Percentiles rank a stretch among this genome's conserved stretches.
phyloP scores from a whole-genome alignment of 2,329 filamentous ascomycete genomes.

The Microdochium paspali region DNA sequence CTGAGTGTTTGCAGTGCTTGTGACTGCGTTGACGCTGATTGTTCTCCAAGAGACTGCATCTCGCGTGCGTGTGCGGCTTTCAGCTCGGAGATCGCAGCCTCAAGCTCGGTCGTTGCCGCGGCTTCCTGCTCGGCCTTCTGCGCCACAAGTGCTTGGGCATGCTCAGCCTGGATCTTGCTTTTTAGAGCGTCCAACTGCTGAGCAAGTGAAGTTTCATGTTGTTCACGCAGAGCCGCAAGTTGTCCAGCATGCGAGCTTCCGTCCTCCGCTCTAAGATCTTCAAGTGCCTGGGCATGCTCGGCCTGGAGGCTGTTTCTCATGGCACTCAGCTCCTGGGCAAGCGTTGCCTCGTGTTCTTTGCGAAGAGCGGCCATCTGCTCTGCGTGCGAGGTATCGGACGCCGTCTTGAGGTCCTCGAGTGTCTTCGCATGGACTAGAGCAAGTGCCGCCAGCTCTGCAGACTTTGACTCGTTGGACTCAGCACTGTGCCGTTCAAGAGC shows the following conservation, averaged over 20 bases:
- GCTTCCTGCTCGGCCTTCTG: conserved; percentile 8
- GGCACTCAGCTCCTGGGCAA: conserved; percentile 7
- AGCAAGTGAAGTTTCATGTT: conserved; percentile 9
- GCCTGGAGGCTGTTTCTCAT: conserved; percentile 6
- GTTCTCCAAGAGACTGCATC: neutral
- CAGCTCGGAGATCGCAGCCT: neutral
- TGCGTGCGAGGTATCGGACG: neutral
- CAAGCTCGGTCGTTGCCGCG: neutral
- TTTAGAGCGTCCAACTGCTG: conserved; percentile 3
- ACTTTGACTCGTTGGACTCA: conserved; percentile 7
- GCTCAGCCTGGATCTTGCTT: conserved; percentile 8
- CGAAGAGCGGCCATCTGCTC: conserved; percentile 10
- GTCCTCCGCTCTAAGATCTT: neutral
- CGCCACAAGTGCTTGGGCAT: conserved; percentile 6
- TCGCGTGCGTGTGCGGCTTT: neutral
- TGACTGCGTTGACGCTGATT: neutral
- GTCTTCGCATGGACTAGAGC: conserved; percentile 5
- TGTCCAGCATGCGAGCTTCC: conserved; percentile 4
- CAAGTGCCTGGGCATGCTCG: too few relatives aligned
- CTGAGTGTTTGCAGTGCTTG: neutral
- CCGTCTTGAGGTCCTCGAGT: conserved; percentile 1
- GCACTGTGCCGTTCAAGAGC: conserved; percentile 7
- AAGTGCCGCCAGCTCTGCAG: conserved; percentile 7
- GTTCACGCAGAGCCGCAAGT: conserved; percentile 8
- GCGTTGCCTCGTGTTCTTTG: conserved; percentile 8